These are phyloP conservation scores for Plasmodium knowlesi DNA, from an alignment of 169 alveolate genomes.

Conservation along the genomic window DNA sequence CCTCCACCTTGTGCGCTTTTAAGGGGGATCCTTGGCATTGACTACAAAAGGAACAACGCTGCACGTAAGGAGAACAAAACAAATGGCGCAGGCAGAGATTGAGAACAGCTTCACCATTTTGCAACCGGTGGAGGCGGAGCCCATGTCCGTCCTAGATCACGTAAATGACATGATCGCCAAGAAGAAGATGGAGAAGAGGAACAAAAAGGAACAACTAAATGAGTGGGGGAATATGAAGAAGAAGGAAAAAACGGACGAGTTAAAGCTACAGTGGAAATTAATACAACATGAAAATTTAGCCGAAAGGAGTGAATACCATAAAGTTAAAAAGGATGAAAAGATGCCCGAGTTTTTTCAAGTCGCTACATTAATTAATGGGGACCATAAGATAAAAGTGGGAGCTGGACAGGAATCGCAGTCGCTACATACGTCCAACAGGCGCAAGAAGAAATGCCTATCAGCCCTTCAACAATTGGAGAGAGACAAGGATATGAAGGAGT, in stretches of 20 bases:
- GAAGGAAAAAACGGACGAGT: constrained; percentile 67
- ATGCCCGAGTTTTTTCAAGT: constrained; percentile 76
- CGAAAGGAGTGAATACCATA: constrained; percentile 36
- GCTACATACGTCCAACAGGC: constrained; percentile 66
- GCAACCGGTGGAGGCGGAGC: constrained; percentile 15
- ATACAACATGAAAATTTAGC: constrained; percentile 62
- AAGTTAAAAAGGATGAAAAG: constrained; percentile 72
- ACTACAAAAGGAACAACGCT: not conserved
- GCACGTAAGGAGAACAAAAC: not conserved
- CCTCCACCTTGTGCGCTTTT: not conserved
- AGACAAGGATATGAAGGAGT: constrained; percentile 30
- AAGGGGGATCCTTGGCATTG: not conserved
- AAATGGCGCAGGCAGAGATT: not conserved
- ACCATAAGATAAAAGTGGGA: constrained; percentile 69
- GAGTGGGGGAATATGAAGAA: constrained; percentile 72
- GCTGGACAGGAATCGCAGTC: constrained; percentile 74
- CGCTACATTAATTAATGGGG: constrained; percentile 68
- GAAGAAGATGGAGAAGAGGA: constrained; percentile 20
- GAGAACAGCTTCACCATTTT: constrained; percentile 3
- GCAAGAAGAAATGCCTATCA: constrained; percentile 45
- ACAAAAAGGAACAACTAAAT: constrained; percentile 25
- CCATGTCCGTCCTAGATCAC: constrained; percentile 56
- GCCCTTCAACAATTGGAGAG: constrained; percentile 54
- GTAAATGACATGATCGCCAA: constrained; percentile 36
- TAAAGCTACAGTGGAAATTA: constrained; percentile 70